phyloP scores from a whole-genome alignment of 2,329 filamentous ascomycete species.

The Calonectria henricotiae region DNA sequence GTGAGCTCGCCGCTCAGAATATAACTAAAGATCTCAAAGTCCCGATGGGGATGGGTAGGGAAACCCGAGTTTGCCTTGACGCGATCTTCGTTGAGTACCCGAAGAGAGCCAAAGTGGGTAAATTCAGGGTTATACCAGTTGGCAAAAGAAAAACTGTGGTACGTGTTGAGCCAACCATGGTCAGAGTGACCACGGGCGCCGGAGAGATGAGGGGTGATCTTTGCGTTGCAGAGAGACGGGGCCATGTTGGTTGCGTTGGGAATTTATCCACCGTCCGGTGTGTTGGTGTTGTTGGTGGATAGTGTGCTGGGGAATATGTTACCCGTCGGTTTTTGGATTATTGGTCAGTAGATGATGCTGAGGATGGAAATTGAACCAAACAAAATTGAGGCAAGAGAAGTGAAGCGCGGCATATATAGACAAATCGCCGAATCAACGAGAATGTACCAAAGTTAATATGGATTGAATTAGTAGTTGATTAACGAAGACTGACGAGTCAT shows the following conservation, averaged over 20 bases:
- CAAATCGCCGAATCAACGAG: slow-evolving; percentile 46
- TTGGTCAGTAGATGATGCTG: slow-evolving; percentile 53
- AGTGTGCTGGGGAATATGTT: slow-evolving; percentile 46
- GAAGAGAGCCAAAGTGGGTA: slow-evolving; percentile 81
- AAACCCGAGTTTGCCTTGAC: slow-evolving; percentile 84
- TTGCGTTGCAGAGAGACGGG: slow-evolving; percentile 76
- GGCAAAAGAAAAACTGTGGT: slow-evolving; percentile 90
- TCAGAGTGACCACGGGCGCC: slow-evolving; percentile 81
- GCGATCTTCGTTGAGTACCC: slow-evolving; percentile 92
- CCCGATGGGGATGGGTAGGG: slow-evolving; percentile 87
- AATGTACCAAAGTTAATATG: slow-evolving; percentile 44
- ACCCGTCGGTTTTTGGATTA: slow-evolving; percentile 42
- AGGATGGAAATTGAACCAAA: slow-evolving; percentile 60
- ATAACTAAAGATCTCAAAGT: slow-evolving; percentile 93
- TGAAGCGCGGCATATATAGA: slow-evolving; percentile 61
- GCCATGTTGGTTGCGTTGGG: slow-evolving; percentile 69
- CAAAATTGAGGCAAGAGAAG: slow-evolving; percentile 56
- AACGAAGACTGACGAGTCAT: slow-evolving; percentile 51
- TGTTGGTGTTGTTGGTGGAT: slow-evolving; percentile 36
- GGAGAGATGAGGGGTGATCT: slow-evolving; percentile 83
- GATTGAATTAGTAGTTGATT: slow-evolving; percentile 45
- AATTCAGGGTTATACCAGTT: slow-evolving; percentile 78
- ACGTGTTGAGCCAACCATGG: slow-evolving; percentile 91
- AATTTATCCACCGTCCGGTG: slow-evolving; percentile 49
- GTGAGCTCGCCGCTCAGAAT: slow-evolving; percentile 88